Base-by-base conservation (phyloP, 2,329 filamentous ascomycete species). In the Dothideomycetidae sp. region DNA sequence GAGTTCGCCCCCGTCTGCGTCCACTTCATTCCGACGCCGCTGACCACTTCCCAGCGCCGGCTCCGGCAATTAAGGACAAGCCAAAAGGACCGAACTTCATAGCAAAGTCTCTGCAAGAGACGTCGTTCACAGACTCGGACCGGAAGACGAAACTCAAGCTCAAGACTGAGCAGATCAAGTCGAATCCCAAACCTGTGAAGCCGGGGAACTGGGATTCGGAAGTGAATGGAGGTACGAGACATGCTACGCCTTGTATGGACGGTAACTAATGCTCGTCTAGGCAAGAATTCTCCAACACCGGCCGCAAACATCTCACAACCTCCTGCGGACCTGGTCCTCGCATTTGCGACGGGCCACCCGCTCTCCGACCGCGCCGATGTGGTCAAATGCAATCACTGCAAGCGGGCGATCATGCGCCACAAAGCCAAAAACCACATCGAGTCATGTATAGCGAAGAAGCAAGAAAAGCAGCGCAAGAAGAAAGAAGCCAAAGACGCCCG, bases 321-420 rank as follows among this genome's bases (percentile, higher is more conserved):
- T 36, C 82, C 92, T 50, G 77, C 85, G 42, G 73, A 67, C 43
- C 75, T 81, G 10, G 73, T 81, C 48, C 75, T 83, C 42, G 81
- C 81, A 3, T 94, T 94, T 57, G 68, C 75, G 3, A 86, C 78
- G 32, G 83, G 84, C 44, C 75, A 79, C 41, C 84, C 85, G 0
- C 70, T 93, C 47, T 78, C 85, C 49, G 86, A 93, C 52, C 68
- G 67, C 40, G 72, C 81, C 9, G 83, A 93, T 45, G 70, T 83
- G 7, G 76, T 90, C 35, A 60, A 64, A 47, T 98, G 88, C 69
- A 94, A 90, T 56, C 84, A 92, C 56, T 98, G 88, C 63, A 93
- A 90, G 60, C 86, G 92, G 50, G 81, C 81, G 36, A 73, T 93
- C 10, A 66, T 90, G 10, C 81, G 78, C 50, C 74, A 74, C 19